Evolutionary conservation across 768 basidiomycete genomes (phyloP).

Genomic region (Lentinula detonsa): DNA sequence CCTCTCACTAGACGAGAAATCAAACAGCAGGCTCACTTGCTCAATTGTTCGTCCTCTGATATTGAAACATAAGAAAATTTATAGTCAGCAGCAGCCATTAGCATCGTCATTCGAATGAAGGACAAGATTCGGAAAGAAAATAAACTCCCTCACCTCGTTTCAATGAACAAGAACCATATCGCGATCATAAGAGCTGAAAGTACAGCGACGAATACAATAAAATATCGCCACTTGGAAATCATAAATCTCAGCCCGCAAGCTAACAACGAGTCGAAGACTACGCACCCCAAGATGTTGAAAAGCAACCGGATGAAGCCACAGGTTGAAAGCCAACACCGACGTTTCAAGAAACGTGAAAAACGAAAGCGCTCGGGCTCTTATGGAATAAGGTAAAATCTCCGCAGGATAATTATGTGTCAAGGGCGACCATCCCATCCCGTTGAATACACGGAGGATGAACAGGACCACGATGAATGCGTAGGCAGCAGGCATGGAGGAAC

Average conservation of each 20-base stretch:
- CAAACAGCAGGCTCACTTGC: not conserved
- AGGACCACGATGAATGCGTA: conserved; percentile 1
- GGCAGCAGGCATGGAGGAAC: not conserved
- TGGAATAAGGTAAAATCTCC: not conserved
- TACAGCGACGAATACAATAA: not conserved
- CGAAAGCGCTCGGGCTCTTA: not conserved
- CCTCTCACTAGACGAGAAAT: not conserved
- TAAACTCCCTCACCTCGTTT: not conserved
- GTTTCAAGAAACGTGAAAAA: conserved; percentile 4
- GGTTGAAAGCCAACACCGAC: not conserved
- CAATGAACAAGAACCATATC: conserved; percentile 3
- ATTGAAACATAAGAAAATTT: not conserved
- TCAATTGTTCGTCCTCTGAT: not conserved
- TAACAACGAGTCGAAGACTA: not conserved
- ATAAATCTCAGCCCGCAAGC: not conserved
- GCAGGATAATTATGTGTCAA: conserved; percentile 3
- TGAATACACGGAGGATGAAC: conserved; percentile 1
- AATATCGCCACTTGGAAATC: not conserved
- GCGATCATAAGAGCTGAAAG: not conserved
- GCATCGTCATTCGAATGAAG: no score
- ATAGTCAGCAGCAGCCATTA: no score
- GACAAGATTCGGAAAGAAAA: not conserved
- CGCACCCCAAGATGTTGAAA: conserved; percentile 1
- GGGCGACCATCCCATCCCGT: conserved; percentile 1
- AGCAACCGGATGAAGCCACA: conserved; percentile 1